A percentile compares a stretch with the other conserved stretches of the same genome.
Conservation (phyloP, 345 rosid genomes). For the Aegle marmelos region DNA sequence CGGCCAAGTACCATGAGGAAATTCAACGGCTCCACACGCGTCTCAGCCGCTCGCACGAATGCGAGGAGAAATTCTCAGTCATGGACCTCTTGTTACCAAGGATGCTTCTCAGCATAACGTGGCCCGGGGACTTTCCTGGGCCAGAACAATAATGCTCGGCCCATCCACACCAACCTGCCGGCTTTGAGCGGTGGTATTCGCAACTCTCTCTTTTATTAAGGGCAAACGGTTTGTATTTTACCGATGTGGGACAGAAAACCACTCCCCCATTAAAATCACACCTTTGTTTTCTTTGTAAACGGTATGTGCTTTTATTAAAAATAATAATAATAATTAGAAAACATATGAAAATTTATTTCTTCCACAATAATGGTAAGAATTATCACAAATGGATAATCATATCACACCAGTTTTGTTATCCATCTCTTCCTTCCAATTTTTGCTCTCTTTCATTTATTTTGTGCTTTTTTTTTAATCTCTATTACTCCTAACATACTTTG, state of each 20-base stretch:
- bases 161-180: background rate
- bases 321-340: too few species aligned
- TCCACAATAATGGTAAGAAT: too few species aligned
- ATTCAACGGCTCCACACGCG: constrained; percentile 14
- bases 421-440: too few species aligned
- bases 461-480: too few species aligned
- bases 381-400: too few species aligned
- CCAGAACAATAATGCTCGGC: rapidly evolving
- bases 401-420: too few species aligned
- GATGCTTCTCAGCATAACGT: background rate
- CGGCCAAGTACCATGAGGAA: background rate
- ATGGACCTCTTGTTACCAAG: background rate
- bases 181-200: rapidly evolving
- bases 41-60: constrained; percentile 15
- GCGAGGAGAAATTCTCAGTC: background rate
- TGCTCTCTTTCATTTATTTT: too few species aligned
- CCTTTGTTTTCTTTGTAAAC: too few species aligned
- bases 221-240: rapidly evolving
- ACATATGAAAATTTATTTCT: too few species aligned
- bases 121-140: constrained; percentile 20
- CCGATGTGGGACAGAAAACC: background rate
- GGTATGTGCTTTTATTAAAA: too few species aligned
- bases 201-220: rapidly evolving
- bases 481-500: too few species aligned
- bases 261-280: too few species aligned